Base-by-base conservation (phyloP, 1,139 yeast species). In the Magnusiomyces clavatus region DNA sequence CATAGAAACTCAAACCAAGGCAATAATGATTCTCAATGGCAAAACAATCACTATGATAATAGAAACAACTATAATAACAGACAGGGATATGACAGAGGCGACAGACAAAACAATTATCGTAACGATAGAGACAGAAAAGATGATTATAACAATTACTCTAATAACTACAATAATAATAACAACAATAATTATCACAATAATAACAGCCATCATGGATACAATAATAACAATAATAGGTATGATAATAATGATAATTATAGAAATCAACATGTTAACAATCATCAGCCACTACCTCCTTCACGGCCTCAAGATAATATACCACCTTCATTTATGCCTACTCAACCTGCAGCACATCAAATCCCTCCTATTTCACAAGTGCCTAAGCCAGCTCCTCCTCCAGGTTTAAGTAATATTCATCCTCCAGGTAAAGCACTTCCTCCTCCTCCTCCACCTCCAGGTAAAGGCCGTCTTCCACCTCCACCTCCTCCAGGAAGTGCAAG, bases 331-430 rank as follows among this genome's bases (percentile, higher is more conserved):
- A 13, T 57, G 14, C 24, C 61, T 6, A 54, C 47, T n/a, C 42
- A 47, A 11, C 48, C 61, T 38, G 41, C 51, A 24, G 48, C 52
- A 4, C 56, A 61, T 19, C 58, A 62, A 3, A 61, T 60, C 14
- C 60, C 67, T 8, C 54, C 58, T 4, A 60, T 60, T 34, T 61
- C 65, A 12, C 58, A 58, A 20, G 61, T 54, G 6, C 49, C 44
- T 20, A 46, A 53, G 3, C 57, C 62, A 17, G 66, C 67, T 1
- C 63, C 54, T 37, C 52, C 58, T 20, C 53, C 56, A 13, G 57
- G 56, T 20, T 17, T 41, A 11, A 19, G 37, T 16, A 47, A 55
- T 17, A 24, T 24, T 24, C 31, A 24, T 24, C 31, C 31, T 24
- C 31, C 31, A 24, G 31, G 31, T 24, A 24, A 24, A 24, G 57